Conservation (phyloP, 1,284 basidiomycete species). For the Neonothopanus nambi region DNA sequence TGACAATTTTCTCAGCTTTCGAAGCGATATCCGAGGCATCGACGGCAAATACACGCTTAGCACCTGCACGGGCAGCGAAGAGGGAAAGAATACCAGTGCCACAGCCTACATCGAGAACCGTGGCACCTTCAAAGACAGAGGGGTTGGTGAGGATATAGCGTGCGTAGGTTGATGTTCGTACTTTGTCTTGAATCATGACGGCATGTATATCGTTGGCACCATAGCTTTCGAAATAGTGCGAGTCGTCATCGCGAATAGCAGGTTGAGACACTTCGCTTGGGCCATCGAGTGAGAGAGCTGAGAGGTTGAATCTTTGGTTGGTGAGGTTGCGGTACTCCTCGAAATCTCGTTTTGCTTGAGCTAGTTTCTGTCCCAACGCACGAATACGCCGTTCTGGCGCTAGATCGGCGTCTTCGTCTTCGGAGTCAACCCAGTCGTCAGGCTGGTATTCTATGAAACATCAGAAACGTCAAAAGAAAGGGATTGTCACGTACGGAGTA, state of each 20-base stretch:
- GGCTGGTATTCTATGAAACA: slow-evolving; percentile 50
- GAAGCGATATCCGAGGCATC: slow-evolving; percentile 88
- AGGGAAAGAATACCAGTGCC: slow-evolving; percentile 93
- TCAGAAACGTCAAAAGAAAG: background rate
- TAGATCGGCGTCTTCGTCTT: slow-evolving; percentile 39
- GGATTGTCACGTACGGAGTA: slow-evolving; percentile 68
- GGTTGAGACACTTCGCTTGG: slow-evolving; percentile 19
- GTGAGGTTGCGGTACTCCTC: slow-evolving; percentile 61
- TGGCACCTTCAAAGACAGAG: slow-evolving; percentile 78
- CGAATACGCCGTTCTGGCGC: slow-evolving; percentile 48
- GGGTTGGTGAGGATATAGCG: slow-evolving; percentile 90
- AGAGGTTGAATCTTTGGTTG: slow-evolving; percentile 44
- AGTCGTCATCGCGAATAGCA: slow-evolving; percentile 73
- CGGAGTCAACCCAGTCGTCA: slow-evolving; percentile 78
- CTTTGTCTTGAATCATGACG: slow-evolving; percentile 84
- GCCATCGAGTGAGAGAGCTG: slow-evolving; percentile 26
- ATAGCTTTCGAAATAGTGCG: slow-evolving; percentile 94
- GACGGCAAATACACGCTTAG: slow-evolving; percentile 91
- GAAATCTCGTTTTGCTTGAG: slow-evolving; percentile 52
- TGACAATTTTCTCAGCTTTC: slow-evolving; percentile 82
- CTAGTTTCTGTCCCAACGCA: slow-evolving; percentile 54
- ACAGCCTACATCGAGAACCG: slow-evolving; percentile 95
- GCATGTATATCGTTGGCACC: slow-evolving; percentile 87
- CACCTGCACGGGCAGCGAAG: slow-evolving; percentile 90
- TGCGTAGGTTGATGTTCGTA: slow-evolving; percentile 92